These are phyloP conservation scores for Paramyrothecium roridum DNA, from an alignment of 2,329 filamentous ascomycete species.

Conservation along the genomic window DNA sequence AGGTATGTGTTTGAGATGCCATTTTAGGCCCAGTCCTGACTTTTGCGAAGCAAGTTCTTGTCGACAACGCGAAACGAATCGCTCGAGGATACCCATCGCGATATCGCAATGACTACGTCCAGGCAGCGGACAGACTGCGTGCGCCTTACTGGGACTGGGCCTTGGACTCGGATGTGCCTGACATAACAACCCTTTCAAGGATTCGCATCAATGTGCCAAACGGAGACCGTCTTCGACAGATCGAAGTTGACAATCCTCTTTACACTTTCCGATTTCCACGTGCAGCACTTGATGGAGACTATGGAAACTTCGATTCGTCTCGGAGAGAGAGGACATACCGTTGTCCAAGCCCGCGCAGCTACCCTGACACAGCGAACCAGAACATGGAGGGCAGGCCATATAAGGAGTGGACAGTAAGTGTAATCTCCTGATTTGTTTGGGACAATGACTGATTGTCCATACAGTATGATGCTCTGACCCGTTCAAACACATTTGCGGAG, in stretches of 20 bases:
- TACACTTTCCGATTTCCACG: slow-evolving; percentile 47
- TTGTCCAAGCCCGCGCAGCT: slow-evolving; percentile 32
- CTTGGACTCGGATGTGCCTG: slow-evolving; percentile 36
- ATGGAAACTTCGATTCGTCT: slow-evolving; percentile 27
- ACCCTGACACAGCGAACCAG: slow-evolving; percentile 34
- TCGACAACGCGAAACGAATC: slow-evolving; percentile 40
- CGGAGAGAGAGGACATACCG: slow-evolving; percentile 34
- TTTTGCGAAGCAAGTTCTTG: slow-evolving; percentile 46
- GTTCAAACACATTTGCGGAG: slow-evolving; percentile 27
- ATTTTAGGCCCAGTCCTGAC: neutral
- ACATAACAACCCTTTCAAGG: slow-evolving; percentile 28
- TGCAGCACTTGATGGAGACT: slow-evolving; percentile 31
- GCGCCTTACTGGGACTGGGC: slow-evolving; percentile 57
- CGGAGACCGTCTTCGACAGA: slow-evolving; percentile 21
- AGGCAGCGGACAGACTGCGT: slow-evolving; percentile 43
- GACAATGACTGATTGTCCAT: slow-evolving; percentile 4
- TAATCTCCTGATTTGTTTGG: too few species aligned
- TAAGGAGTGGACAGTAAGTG: slow-evolving; percentile 37
- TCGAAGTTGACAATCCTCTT: slow-evolving; percentile 48
- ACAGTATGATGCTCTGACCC: slow-evolving; percentile 39
- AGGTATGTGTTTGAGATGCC: slow-evolving; percentile 32
- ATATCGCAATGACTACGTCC: slow-evolving; percentile 31
- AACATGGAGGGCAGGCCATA: slow-evolving; percentile 28
- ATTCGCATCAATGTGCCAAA: slow-evolving; percentile 38
- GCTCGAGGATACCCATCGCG: slow-evolving; percentile 38